Evolutionary conservation across 1,284 basidiomycete genomes (phyloP).

Genomic region (Limonomyces culmigenus): DNA sequence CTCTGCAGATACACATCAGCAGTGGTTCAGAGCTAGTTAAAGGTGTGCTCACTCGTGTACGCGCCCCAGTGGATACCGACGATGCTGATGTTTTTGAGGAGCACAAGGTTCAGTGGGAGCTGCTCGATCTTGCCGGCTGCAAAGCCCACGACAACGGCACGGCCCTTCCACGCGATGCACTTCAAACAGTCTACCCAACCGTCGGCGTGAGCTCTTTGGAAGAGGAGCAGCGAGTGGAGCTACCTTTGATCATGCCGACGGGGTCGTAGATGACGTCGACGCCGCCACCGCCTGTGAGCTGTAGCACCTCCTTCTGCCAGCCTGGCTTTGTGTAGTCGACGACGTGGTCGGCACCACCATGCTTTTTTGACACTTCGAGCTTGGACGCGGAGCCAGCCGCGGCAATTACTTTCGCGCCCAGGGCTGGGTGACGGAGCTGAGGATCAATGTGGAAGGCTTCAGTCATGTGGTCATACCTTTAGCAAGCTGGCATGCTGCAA

Average conservation of each 20-base stretch:
- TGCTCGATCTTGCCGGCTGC: slow-evolving; percentile 83
- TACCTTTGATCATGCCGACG: slow-evolving; percentile 63
- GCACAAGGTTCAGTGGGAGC: slow-evolving; percentile 76
- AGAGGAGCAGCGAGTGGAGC: slow-evolving; percentile 6
- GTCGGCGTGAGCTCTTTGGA: too few relatives aligned
- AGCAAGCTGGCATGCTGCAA: slow-evolving; percentile 80
- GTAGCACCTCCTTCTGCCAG: slow-evolving; percentile 65
- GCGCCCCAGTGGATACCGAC: slow-evolving; percentile 79
- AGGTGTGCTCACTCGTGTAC: slow-evolving; percentile 28
- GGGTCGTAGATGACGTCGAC: slow-evolving; percentile 86
- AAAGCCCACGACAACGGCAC: slow-evolving; percentile 85
- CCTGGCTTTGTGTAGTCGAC: slow-evolving; percentile 49
- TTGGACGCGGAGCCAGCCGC: slow-evolving; percentile 58
- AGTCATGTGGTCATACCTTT: slow-evolving; percentile 34
- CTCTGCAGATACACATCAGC: slow-evolving; percentile 20
- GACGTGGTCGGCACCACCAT: slow-evolving; percentile 54
- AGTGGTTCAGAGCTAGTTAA: background rate
- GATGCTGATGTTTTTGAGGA: slow-evolving; percentile 76
- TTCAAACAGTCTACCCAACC: slow-evolving; percentile 79
- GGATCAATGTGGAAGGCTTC: too few relatives aligned
- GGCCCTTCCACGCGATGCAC: slow-evolving; percentile 89
- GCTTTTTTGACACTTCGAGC: slow-evolving; percentile 46
- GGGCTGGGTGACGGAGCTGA: slow-evolving; percentile 20
- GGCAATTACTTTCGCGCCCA: slow-evolving; percentile 69
- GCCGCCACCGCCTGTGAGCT: slow-evolving; percentile 65